Evolutionary conservation across 768 basidiomycete species (phyloP), one percentile per base, ranked within the genome.

Genomic region (Kwoniella europaea): DNA sequence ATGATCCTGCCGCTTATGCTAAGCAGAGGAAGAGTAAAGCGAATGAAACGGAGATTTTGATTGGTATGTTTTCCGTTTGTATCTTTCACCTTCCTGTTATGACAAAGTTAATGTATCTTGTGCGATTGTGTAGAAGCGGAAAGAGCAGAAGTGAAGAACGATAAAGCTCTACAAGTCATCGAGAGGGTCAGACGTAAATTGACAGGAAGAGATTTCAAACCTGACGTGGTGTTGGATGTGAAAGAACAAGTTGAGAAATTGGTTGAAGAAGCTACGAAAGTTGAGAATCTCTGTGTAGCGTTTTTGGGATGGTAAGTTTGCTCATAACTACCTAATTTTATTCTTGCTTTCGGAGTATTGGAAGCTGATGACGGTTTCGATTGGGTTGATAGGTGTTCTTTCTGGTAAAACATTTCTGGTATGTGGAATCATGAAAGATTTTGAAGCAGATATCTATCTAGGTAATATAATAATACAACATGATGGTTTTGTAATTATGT

Each of bases 221-320:
- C 93, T 0, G 90, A 92, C 4, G 85, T 89, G 58, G 86, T 87
- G 1, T 86, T 98, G 58, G 85, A 87, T 10, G 92, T 98, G n/a
- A 85, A 87, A 27, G 88, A 86, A 10, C 97, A 99, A 83, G 97
- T 99, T 13, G 92, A 94, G 79, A 91, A 91, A 82, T 86, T 99
- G 64, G 98, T 99, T 72, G 88, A 90, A 72, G 93, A 98, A 82
- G 93, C 97, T 4, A 97, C 92, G 4, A 91, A 92, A 15, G 83
- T 98, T 55, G 95, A 98, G 83, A 97, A 98, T 82, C 88, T 98
- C 2, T 97, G 94, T 82, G 95, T 96, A 82, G 94, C 93, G 79
- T 97, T 96, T 86, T 92, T 93, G 71, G 94, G 94, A 82, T 96
- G 94, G 94, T 91, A 77, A 64, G 88, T 82, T 3, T 15, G 16